These are phyloP conservation scores for Delphinella strobiligena DNA, from an alignment of 2,329 filamentous ascomycete species.

Conservation along the genomic window DNA sequence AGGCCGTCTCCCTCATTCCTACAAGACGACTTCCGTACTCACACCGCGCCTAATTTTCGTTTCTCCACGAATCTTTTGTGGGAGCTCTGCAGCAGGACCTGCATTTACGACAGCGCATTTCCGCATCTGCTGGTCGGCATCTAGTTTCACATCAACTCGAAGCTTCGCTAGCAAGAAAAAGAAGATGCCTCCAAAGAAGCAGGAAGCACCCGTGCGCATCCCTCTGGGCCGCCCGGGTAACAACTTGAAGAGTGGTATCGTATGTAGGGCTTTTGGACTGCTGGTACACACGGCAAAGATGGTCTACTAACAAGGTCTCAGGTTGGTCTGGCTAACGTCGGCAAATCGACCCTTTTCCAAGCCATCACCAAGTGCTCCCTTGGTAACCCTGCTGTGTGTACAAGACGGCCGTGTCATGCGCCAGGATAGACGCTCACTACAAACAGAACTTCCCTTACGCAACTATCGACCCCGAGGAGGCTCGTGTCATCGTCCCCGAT, in stretches of 20 bases:
- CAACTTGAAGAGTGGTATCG: slow-evolving; percentile 96
- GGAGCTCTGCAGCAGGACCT: slow-evolving; percentile 22
- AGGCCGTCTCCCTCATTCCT: slow-evolving; percentile 15
- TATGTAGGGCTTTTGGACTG: slow-evolving; percentile 43
- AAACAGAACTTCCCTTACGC: slow-evolving; percentile 91
- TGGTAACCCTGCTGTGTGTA: slow-evolving; percentile 84
- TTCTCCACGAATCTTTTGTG: slow-evolving; percentile 10
- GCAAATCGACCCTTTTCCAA: slow-evolving; percentile 99
- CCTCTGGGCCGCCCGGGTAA: slow-evolving; percentile 92
- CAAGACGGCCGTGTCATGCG: slow-evolving; percentile 18
- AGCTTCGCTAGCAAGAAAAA: slow-evolving; percentile 34
- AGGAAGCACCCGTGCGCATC: slow-evolving; percentile 84
- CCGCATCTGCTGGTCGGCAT: slow-evolving; percentile 8
- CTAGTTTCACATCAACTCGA: slow-evolving; percentile 8
- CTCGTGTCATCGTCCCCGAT: slow-evolving; percentile 92
- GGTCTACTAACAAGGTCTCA: slow-evolving; percentile 26
- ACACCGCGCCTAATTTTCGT: slow-evolving; percentile 16
- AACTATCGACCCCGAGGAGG: slow-evolving; percentile 97
- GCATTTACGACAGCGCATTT: slow-evolving; percentile 14
- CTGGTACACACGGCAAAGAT: not conserved
- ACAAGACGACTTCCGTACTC: slow-evolving; percentile 17
- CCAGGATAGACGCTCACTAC: not conserved
- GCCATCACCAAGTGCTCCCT: slow-evolving; percentile 96
- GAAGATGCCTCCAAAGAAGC: slow-evolving; percentile 95
- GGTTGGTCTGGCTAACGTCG: slow-evolving; percentile 98